Evolutionary conservation across 2,329 filamentous ascomycete genomes (phyloP), one percentile per base, ranked within the genome.

Genomic region (Periconia sp.): DNA sequence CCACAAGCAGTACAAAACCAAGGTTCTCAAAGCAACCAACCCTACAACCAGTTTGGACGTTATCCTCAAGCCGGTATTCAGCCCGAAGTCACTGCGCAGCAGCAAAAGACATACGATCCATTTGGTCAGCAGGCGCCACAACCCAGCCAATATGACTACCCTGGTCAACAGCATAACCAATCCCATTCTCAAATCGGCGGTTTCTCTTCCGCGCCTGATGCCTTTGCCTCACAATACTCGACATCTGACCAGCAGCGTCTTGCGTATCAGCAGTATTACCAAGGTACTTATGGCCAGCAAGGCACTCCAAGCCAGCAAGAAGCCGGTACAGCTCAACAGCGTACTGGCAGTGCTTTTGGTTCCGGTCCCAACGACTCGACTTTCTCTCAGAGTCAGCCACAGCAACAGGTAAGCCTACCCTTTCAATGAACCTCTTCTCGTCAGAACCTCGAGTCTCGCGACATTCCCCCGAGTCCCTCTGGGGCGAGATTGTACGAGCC

Each of bases 31-130:
- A 69, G 69, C 42, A 69, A 69, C 52, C 77, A 78, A 67, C 67
- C 65, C 17, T 81, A 83, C 65, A 85, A 85, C 69, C 85, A 89
- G 65, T 92, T 86, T 65, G 85, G 84, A 53, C 87, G 89, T 52
- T 92, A 87, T 67, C 84, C 82, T 47, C 87, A 88, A 66, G 70
- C 81, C 49, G 80, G 79, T 50, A 74, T 81, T 33, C 86, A 78
- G 60, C 71, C 86, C 52, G 88, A 91, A 51, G 76, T 81, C 20
- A 77, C 85, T 42, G 79, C 83, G 18, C 79, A 83, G 51, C 77
- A 81, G 5, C 89, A 91, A 74, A 97, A 97, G 79, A 92, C 89
- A 2, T 92, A 92, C 74, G 93, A 97, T 70, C 85, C 90, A 0
- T 97, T 96, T 71, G 85, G 82, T 63, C 91, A 95, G 71, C 90